Base-by-base conservation (phyloP, 805 yeast species). In the Cyberlindnera americana region DNA sequence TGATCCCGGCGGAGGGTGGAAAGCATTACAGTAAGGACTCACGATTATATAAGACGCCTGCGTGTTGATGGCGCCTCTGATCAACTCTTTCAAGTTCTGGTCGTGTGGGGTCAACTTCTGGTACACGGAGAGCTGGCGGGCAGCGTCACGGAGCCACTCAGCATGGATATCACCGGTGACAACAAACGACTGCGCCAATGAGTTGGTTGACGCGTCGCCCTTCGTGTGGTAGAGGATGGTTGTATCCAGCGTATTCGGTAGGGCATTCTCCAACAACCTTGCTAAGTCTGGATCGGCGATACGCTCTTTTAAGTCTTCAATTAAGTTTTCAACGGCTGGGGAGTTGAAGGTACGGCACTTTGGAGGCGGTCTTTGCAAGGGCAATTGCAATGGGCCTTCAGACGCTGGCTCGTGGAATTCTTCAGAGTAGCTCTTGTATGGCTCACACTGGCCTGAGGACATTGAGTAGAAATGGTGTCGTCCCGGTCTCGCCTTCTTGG, bases 121-220 rank as follows among this genome's bases (percentile, higher is more conserved):
- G 59, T 87, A 89, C 3, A 84, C 85, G 4, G 86, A 73, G 34
- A 88, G 62, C 56, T 88, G 96, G 50, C 93, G 67, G 1, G 95
- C 86, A 1, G 95, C 80, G 60, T 88, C 96, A 38, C 96, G 64
- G 35, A 88, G 65, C 96, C 96, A 88, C 60, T 88, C 95, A 2
- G 96, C 96, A 58, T 86, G 89, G 40, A 88, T 88, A 56, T 88
- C 96, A 9, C 96, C 96, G 0, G 96, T 88, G 23, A 87, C 91
- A 1, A 88, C 75, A 60, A 88, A 88, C 1, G 95, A 70, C 46
- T 78, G 75, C 1, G 89, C 75, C 9, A 40, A 50, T 18, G 42
- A 47, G 6, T 40, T 40, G 8, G 21, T 35, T 6, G 8, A 19
- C 35, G 41, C 11, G 13, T 34, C 34, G 9, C 40, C 18, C 29